Evolutionary conservation across 768 basidiomycete species (phyloP), one percentile per base, ranked within the genome.

Genomic region (Suillus weaverae): DNA sequence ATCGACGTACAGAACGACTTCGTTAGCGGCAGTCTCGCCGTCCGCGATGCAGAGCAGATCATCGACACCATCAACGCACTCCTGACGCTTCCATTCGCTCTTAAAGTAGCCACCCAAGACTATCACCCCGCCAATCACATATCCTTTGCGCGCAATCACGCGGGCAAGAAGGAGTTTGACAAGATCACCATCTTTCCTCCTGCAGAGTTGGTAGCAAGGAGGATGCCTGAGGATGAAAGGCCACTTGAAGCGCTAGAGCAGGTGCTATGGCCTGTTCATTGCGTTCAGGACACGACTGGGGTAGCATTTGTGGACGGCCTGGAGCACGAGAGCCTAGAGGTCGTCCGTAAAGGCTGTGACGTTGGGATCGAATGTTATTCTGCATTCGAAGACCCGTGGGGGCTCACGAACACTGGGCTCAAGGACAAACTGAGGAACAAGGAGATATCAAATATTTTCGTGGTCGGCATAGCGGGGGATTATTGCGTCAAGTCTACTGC

Each of bases 1-100:
- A 79, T 94, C 43, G 93, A 95, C 72, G 83, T 92, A 74, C 94
- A 96, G 73, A 84, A 91, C 71, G 94, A 96, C 74, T 96, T 96
- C 70, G 84, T 94, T 33, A 74, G 78, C 22, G 94, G 93, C 3
- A 83, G 87, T 6, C 85, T 96, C 43, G 87, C 92, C 3, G 91
- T 93, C 14, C 78, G 85, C 2, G 81, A 80, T 22, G 93, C 86
- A 0, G 77, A 81, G 36, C 77, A 79, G 5, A 86, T 93, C 63
- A 75, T 94, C 60, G 79, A 81, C 0, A 72, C 76, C 9, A 81
- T 93, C 55, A 83, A 86, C 68, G 71, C 71, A n/a, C 81, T 94
- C 46, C 81, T 94, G 60, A 70, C 80, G 6, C 77, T 84, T 22
- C 85, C 86, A 11, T 88, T 88, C 73, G 76, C 76, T 33, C 72